Evolutionary conservation across 495 filamentous ascomycete species (phyloP).

Genomic region (Penicillium bialowiezense): DNA sequence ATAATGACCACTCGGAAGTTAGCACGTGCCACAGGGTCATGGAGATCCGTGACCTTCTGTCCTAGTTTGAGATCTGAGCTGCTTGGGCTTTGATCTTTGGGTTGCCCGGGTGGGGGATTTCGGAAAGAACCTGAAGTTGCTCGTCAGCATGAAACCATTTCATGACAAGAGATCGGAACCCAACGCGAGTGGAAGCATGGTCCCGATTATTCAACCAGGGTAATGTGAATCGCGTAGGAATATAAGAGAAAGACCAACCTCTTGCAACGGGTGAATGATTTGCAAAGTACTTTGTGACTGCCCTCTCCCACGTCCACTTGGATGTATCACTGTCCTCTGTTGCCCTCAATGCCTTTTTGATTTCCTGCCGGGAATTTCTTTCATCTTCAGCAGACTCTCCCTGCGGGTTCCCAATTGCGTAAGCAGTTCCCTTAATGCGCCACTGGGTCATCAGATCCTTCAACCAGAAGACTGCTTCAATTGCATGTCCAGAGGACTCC

Average conservation of each 20-base stretch:
- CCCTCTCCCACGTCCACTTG: slow-evolving; percentile 66
- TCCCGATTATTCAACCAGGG: too few species aligned
- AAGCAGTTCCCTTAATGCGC: slow-evolving; percentile 76
- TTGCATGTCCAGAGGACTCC: slow-evolving; percentile 49
- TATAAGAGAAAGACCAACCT: too few species aligned
- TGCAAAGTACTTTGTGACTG: slow-evolving; percentile 83
- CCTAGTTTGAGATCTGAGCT: slow-evolving; percentile 57
- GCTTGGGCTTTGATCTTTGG: slow-evolving; percentile 42
- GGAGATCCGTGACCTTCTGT: slow-evolving; percentile 63
- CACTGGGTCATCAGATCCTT: slow-evolving; percentile 72
- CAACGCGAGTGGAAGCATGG: too few species aligned
- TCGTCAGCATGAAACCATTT: slow-evolving; percentile 1
- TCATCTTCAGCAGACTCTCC: slow-evolving; percentile 40
- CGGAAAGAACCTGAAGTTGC: slow-evolving; percentile 58
- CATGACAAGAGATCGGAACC: too few species aligned
- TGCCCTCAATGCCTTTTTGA: slow-evolving; percentile 28
- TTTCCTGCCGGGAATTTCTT: slow-evolving; percentile 42
- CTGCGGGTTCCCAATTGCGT: slow-evolving; percentile 62
- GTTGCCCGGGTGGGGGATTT: slow-evolving; percentile 70
- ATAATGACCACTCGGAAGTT: slow-evolving; percentile 89
- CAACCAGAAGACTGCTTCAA: slow-evolving; percentile 86
- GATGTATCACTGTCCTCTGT: slow-evolving; percentile 22
- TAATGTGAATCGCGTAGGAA: too few species aligned
- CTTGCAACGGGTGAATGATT: slow-evolving; percentile 76
- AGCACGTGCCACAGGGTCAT: slow-evolving; percentile 63